These are phyloP conservation scores for Paramecium sonneborni DNA, from an alignment of 73 alveolate genomes.

Conservation along the genomic window DNA sequence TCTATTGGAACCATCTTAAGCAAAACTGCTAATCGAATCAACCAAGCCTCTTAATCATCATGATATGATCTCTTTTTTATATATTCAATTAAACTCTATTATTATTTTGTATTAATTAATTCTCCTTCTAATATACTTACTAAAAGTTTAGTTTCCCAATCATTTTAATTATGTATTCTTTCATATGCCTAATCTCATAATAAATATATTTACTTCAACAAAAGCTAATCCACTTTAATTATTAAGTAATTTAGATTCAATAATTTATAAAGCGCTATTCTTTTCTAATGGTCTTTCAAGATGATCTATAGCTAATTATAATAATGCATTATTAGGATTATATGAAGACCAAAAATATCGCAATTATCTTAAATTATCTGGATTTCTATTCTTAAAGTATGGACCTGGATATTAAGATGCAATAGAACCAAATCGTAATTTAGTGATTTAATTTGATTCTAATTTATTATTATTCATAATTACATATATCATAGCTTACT, in stretches of 20 bases:
- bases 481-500: neutral
- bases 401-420: slow-evolving; percentile 21
- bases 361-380: neutral
- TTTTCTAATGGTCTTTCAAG: neutral
- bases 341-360: neutral
- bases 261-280: neutral
- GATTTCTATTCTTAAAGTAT: neutral
- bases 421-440: neutral
- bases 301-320: neutral
- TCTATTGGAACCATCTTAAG: neutral
- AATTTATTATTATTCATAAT: neutral
- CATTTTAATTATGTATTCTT: neutral
- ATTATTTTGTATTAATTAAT: neutral
- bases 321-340: neutral
- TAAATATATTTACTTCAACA: neutral
- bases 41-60: slow-evolving; percentile 31
- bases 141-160: slow-evolving; percentile 4
- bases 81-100: neutral
- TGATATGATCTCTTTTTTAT: neutral
- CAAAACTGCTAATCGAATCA: neutral
- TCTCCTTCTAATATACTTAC: neutral
- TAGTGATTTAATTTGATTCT: neutral
- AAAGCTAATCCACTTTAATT: neutral
- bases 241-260: neutral
- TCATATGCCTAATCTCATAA: neutral